These are phyloP conservation scores for Vitis hybrid DNA, from an alignment of 177 flowering plant genomes.

Conservation along the genomic window DNA sequence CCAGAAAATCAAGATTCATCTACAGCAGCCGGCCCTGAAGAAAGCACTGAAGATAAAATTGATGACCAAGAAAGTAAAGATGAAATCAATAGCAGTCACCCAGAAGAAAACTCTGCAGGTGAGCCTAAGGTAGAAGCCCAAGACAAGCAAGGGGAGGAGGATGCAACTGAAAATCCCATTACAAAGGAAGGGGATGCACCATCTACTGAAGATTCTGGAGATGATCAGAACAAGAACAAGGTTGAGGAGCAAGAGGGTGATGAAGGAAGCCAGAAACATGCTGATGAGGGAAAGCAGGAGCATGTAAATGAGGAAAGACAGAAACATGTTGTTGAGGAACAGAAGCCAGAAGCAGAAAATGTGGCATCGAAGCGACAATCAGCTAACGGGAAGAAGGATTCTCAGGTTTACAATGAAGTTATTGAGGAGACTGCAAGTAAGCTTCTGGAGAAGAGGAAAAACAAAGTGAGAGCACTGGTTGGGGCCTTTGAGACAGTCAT, in stretches of 20 bases:
- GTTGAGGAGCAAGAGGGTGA: neutral
- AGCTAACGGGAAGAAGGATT: slow-evolving; percentile 17
- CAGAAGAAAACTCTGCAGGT: neutral
- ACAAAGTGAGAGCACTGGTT: slow-evolving; percentile 39
- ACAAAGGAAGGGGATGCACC: neutral
- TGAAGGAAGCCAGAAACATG: slow-evolving; percentile 1
- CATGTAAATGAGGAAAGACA: neutral
- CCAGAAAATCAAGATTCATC: neutral
- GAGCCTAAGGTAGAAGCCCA: slow-evolving; percentile 1
- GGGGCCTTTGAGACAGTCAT: slow-evolving; percentile 50
- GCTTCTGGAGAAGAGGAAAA: slow-evolving; percentile 37
- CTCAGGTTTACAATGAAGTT: slow-evolving; percentile 32
- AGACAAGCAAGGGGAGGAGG: slow-evolving; percentile 1
- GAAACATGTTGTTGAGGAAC: slow-evolving; percentile 7
- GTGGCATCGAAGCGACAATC: slow-evolving; percentile 1
- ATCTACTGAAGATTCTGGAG: neutral
- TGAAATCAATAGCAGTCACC: too few relatives aligned
- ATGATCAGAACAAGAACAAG: neutral
- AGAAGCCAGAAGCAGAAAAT: slow-evolving; percentile 9
- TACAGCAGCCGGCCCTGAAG: neutral
- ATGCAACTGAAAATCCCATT: neutral
- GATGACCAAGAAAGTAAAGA: neutral
- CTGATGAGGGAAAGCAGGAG: neutral
- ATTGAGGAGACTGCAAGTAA: slow-evolving; percentile 42
- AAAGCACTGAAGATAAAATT: neutral